A percentile compares a stretch with the other conserved stretches of the same genome.
Evolutionary conservation across 495 filamentous ascomycete genomes (phyloP).

Genomic region (Trichoderma asperelloides): DNA sequence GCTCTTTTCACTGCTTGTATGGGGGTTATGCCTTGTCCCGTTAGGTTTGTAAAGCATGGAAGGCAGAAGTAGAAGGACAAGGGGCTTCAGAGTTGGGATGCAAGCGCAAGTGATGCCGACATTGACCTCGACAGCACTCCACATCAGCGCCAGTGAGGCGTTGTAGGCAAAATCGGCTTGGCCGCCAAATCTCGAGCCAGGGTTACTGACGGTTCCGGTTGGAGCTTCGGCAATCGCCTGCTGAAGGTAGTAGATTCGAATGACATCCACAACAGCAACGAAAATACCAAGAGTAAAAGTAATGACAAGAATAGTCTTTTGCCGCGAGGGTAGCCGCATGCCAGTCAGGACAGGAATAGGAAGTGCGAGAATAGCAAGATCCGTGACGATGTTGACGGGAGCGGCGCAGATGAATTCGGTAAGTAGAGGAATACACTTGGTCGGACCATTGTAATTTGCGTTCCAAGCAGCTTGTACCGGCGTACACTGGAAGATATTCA

Average conservation of each 20-base stretch:
- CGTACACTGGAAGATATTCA: conserved; percentile 85
- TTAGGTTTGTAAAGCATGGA: conserved; percentile 48
- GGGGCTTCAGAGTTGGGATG: conserved; percentile 79
- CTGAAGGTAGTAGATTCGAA: conserved; percentile 84
- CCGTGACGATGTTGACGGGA: conserved; percentile 78
- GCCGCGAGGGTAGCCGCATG: conserved; percentile 72
- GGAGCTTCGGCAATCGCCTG: conserved; percentile 44
- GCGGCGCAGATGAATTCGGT: conserved; percentile 77
- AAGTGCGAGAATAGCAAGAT: conserved; percentile 72
- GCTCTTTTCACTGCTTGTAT: conserved; percentile 23
- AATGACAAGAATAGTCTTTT: conserved; percentile 74
- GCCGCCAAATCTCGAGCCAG: conserved; percentile 25
- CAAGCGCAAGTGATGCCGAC: conserved; percentile 81
- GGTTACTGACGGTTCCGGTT: conserved; percentile 17
- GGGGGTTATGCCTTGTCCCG: neutral
- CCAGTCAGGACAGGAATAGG: conserved; percentile 80
- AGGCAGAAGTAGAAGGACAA: conserved; percentile 68
- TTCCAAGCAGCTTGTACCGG: conserved; percentile 58
- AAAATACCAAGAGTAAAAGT: conserved; percentile 81
- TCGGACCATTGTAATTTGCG: conserved; percentile 29
- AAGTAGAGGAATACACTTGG: conserved; percentile 61
- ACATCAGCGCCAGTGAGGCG: conserved; percentile 80
- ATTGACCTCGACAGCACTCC: conserved; percentile 87
- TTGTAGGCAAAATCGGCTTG: conserved; percentile 51
- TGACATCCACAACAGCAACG: conserved; percentile 77